These are phyloP conservation scores for Globisporangium barbulae DNA, from an alignment of 352 stramenopile species.

Conservation along the genomic window DNA sequence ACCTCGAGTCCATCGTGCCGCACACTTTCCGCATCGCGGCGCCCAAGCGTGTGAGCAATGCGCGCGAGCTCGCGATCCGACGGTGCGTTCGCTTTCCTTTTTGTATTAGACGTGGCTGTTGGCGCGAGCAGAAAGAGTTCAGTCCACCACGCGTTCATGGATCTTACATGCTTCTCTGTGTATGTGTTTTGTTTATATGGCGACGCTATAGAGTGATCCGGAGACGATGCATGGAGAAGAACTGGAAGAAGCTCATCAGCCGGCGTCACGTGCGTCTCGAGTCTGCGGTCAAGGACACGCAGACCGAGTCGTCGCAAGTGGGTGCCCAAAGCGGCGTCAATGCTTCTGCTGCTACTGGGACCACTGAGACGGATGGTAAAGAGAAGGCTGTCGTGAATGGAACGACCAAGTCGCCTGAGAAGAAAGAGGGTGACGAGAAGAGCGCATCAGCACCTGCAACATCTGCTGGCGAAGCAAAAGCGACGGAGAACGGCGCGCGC, in stretches of 20 bases:
- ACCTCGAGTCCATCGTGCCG: constrained; percentile 60
- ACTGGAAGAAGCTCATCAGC: constrained; percentile 77
- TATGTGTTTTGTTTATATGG: constrained; percentile 7
- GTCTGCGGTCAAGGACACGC: not conserved
- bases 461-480: not conserved
- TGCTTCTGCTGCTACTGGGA: not conserved
- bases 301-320: not conserved
- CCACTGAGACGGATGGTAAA: not conserved
- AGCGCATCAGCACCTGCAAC: not conserved
- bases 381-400: not conserved
- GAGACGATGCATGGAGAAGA: constrained; percentile 68
- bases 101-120: not conserved
- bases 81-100: constrained; percentile 26
- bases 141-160: not conserved
- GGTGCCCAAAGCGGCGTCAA: not conserved
- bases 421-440: constrained; percentile 12
- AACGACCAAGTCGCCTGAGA: constrained; percentile 2
- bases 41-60: constrained; percentile 18
- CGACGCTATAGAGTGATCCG: constrained; percentile 45
- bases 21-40: constrained; percentile 48
- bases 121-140: not conserved
- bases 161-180: not conserved
- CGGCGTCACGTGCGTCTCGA: constrained; percentile 36
- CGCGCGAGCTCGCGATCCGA: constrained; percentile 50
- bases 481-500: constrained; percentile 12